Conservation (phyloP, 257 asterid species). For the Solanum chaucha region DNA sequence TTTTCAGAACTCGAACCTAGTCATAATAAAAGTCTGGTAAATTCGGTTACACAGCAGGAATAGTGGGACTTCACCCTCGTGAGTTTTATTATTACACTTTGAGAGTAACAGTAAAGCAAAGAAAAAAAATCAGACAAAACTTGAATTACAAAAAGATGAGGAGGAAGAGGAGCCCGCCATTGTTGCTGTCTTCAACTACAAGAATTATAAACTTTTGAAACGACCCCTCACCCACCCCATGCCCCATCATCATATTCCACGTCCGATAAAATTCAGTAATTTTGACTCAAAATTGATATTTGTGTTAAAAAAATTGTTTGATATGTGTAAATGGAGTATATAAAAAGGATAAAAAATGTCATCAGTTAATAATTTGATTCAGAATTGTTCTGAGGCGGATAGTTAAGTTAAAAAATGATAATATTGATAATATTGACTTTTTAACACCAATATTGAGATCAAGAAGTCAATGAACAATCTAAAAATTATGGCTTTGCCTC, state of each 20-base stretch:
- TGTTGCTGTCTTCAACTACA: constrained; percentile 21
- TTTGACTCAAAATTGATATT: neutral
- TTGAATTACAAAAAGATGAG: neutral
- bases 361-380: neutral
- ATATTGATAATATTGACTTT: neutral
- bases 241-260: neutral
- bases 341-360: too few species aligned
- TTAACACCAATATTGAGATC: neutral
- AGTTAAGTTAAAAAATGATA: too few species aligned
- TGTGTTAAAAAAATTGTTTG: neutral
- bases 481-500: neutral
- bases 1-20: neutral
- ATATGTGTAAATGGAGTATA: neutral
- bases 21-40: neutral
- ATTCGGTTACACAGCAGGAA: neutral
- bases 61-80: neutral
- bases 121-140: neutral
- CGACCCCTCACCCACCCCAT: constrained; percentile 27
- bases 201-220: constrained; percentile 11
- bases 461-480: neutral
- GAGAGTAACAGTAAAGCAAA: constrained; percentile 56
- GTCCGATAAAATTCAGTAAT: neutral
- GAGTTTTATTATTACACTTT: constrained; percentile 6
- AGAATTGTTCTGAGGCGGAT: too few species aligned
- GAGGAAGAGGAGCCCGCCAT: constrained; percentile 10